Evolutionary conservation across 768 basidiomycete species (phyloP), one percentile per base, ranked within the genome.

Genomic region (Leucosporidium yakuticum): DNA sequence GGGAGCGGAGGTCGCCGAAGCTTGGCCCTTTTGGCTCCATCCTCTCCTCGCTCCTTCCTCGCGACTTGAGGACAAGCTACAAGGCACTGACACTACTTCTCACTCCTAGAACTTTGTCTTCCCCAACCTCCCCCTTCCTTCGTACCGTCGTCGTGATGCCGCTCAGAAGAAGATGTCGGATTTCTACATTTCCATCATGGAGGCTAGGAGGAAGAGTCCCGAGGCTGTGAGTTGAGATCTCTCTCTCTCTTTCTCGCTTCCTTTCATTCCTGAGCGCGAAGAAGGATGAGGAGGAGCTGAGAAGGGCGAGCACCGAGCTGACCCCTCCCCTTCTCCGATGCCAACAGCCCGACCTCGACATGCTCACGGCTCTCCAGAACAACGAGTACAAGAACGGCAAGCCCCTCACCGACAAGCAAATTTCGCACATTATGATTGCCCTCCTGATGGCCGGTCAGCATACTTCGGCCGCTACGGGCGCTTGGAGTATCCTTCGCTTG

Each of bases 371-470:
- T 2, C 84, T 99, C 25, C 84, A 87, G 79, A 83, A 86, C 69
- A 89, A 93, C 77, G 84, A 81, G 60, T 98, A 99, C 80, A 88
- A 89, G 70, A 83, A 85, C 73, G 96, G 96, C 64, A 82, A 83
- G 55, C 77, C 82, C 3, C 83, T 98, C 50, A 84, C 83, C 69
- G 93, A 99, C 76, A 87, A 89, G 73, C 91, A 98, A 79, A 88
- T 98, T 68, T 93, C 96, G 0, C 96, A 98, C 77, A 94, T 99
- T 77, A 87, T 99, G 88, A 99, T 97, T 76, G 96, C 96, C 21
- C 85, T 99, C 56, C 86, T 99, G 71, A 98, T 99, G 96, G 96
- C 96, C 54, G 96, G 96, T 49, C 96, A 99, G 80, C 96, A 99
- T 80, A 99, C 96, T 0, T 91, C 89, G 74, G 96, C 96, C 20